Evolutionary conservation across 148 eudicot genomes (phyloP), one percentile per base, ranked within the genome.

Genomic region (Rhododendron henanense): DNA sequence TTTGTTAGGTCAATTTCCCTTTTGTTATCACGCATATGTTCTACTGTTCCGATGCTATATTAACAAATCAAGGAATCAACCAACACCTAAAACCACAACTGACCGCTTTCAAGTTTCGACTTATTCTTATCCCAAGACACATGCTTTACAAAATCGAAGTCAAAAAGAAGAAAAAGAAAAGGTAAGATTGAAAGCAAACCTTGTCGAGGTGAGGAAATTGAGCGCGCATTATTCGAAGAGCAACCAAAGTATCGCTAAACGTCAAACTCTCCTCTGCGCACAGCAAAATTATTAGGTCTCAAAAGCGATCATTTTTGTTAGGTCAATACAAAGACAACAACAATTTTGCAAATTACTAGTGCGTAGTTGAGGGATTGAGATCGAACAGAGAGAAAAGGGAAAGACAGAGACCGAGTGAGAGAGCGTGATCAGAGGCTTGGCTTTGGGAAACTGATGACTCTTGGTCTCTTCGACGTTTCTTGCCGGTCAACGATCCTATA

Each of bases 201-300:
- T 96, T 95, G 10, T 92, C 91, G 71, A 89, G 88, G 76, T 65
- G 90, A 63, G 99, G 99, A 79, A 96, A 96, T 89, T 96, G 99
- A 82, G 98, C 95, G 63, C 92, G 94, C 99, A 96, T 96, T 90
- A 96, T 95, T 44, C 88, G 93, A 82, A 96, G 94, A 81, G 98
- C 99, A 73, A 94, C 93, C 87, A 93, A 80, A 45, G 99, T 96
- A 82, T 96, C 99, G 86, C 94, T 96, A 81, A 96, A 96, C 14
- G 87, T 90, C 39, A 94, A 91, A 88, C 92, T 90, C 51, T 91
- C 94, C 91, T 92, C 99, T 94, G 89, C 89, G 45, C 16, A 88
- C 37, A 61, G 19, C 25, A 33, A 67, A 23, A 80, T 77, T 53
- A 18, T 55, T 82, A 13, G 16, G 65, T 33, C 39, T 33, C 39